Base-by-base conservation (phyloP, 768 basidiomycete species). In the Butyriboletus loyo region DNA sequence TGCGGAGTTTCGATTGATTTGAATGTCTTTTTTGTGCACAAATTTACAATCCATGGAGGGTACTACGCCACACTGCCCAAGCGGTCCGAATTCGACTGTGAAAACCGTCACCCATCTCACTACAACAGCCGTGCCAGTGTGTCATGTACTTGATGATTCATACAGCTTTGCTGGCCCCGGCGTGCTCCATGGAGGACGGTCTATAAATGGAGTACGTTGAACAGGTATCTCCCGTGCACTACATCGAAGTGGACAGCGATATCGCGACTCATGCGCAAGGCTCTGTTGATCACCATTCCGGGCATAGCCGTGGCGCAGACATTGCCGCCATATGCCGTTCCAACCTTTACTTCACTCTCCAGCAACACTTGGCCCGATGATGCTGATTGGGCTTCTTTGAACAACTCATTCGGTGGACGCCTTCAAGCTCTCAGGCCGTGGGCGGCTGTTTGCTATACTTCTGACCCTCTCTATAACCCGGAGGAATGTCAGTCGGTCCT, bases 381-480 rank as follows among this genome's bases (percentile, higher is more conserved):
- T 8, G 47, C 47, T 7, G 36, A 45, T 1, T 61, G 62, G 59
- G 40, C 43, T 19, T 24, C 32, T n/a, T 42, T 64, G 46, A 64
- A 64, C 7, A 28, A 5, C 24, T 52, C 62, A 2, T 9, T 63
- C n/a, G 30, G 50, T 30, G 62, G 62, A 24, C 56, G 49, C 7
- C 59, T 64, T 40, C 52, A 57, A 31, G 32, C 54, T 1, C 54
- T 64, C 22, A 54, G 62, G 17, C 62, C 62, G 1, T 64, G 59
- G 62, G 62, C 62, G 1, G 62, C 59, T 14, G 52, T 54, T 27
- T 63, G 62, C 6, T 63, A 63, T 30, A 54, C 53, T 5, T 53
- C 56, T 2, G 62, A 63, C 39, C 58, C 58, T 4, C 50, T 58
- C 38, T 60, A 63, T 13, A 37, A 61, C 21, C 17, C 19, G 24